phyloP scores from a whole-genome alignment of 805 yeast species.

The Lachancea kluyveri region DNA sequence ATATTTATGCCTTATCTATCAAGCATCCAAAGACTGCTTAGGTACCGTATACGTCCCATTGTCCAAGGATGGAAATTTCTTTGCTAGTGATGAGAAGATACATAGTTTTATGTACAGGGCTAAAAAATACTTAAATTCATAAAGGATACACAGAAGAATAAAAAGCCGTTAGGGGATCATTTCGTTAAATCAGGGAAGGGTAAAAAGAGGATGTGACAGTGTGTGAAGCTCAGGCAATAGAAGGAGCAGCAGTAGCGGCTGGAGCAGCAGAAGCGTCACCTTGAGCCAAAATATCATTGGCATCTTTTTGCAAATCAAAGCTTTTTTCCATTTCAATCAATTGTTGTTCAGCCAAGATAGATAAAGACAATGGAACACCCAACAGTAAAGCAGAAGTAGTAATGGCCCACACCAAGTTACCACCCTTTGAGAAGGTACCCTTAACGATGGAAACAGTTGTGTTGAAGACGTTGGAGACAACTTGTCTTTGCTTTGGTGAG shows the following conservation, averaged over 20 bases:
- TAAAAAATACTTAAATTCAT: too few relatives aligned
- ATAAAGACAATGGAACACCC: conserved; percentile 88
- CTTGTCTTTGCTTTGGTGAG: conserved; percentile 77
- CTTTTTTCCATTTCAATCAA: conserved; percentile 91
- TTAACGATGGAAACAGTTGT: conserved; percentile 36
- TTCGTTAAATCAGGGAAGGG: too few relatives aligned
- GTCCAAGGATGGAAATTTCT: too few relatives aligned
- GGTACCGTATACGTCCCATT: too few relatives aligned
- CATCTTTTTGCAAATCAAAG: conserved; percentile 72
- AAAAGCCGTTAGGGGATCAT: too few relatives aligned
- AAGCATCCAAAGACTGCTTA: conserved; percentile 56
- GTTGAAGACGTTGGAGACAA: conserved; percentile 31
- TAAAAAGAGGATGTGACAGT: too few relatives aligned
- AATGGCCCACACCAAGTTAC: conserved; percentile 76
- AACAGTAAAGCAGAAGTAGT: conserved; percentile 78
- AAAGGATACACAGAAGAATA: too few relatives aligned
- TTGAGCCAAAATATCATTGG: conserved; percentile 67
- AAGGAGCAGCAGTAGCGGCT: conserved; percentile 28
- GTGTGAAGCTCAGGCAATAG: too few relatives aligned
- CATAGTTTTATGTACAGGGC: too few relatives aligned
- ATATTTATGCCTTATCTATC: conserved; percentile 78
- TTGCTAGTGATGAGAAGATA: too few relatives aligned
- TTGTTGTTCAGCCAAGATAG: conserved; percentile 90
- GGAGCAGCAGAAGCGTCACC: conserved; percentile 46
- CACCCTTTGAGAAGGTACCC: conserved; percentile 52